A percentile compares a stretch with the other conserved stretches of the same genome.
Conservation (phyloP, 208 protist genomes). For the Vickermania spadyakhi region DNA sequence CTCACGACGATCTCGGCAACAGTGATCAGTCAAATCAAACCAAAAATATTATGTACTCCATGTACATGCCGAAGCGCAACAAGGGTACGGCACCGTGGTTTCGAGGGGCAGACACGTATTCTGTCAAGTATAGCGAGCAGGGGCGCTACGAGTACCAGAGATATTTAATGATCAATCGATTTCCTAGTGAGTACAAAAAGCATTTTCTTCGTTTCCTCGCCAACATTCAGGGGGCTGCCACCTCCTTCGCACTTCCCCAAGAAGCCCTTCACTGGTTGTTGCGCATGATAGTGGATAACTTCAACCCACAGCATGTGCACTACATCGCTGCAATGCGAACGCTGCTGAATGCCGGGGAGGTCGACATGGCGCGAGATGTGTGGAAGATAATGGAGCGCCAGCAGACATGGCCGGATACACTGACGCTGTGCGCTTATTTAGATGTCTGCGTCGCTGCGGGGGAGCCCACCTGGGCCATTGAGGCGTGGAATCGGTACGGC, state of each 20-base stretch:
- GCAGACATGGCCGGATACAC: conserved; percentile 86
- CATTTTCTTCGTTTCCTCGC: conserved; percentile 75
- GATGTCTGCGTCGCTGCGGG: conserved; percentile 67
- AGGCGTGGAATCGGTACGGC: conserved; percentile 89
- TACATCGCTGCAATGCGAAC: conserved; percentile 86
- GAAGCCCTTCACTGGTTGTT: conserved; percentile 90
- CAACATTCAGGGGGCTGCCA: conserved; percentile 42
- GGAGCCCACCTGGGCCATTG: conserved; percentile 76
- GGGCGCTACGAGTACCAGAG: conserved; percentile 88
- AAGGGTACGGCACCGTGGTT: conserved; percentile 89
- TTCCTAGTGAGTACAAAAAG: conserved; percentile 88
- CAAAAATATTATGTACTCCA: conserved; percentile 82
- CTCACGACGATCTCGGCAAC: conserved; percentile 85
- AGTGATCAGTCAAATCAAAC: conserved; percentile 87
- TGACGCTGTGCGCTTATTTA: conserved; percentile 79
- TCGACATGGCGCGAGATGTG: conserved; percentile 86
- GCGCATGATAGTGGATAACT: conserved; percentile 91
- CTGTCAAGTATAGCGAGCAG: conserved; percentile 88
- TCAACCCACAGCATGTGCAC: conserved; percentile 89
- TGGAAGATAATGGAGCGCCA: conserved; percentile 92
- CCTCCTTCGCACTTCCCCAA: conserved; percentile 44
- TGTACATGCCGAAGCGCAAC: conserved; percentile 89
- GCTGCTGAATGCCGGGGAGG: conserved; percentile 53
- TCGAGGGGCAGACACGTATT: conserved; percentile 87
- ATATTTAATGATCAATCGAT: conserved; percentile 88